Base-by-base conservation (phyloP, 192 early-diverging fungal species). In the Linnemannia elongata region DNA sequence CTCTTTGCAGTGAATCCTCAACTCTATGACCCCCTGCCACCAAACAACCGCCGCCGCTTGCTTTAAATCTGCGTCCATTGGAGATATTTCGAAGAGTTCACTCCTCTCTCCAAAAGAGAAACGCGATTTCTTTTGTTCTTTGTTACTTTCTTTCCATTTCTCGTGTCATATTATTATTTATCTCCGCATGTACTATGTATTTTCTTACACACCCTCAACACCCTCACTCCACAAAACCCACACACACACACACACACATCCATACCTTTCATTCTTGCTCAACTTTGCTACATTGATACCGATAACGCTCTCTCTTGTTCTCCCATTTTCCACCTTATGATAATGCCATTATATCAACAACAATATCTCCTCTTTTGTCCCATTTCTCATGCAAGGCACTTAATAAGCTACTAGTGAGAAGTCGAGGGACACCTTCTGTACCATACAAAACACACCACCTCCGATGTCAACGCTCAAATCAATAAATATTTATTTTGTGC, bases 1-100 rank as follows among this genome's bases (percentile, higher is more conserved):
- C 33, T 54, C 42, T 73, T 63, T 45, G 1, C 55, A 81, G 84
- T 87, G 78, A 87, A 87, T 71, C 79, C 74, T 39, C 84, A 87
- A 30, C 74, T 85, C 24, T 85, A 80, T 52, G 78, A 80, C 15
- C 78, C 22, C 22, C 12, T 87, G 15, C 84, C 78, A 30, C 78
- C 78, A 7, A 68, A 83, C 13, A 85, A 87, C 70, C 74, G 78
- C 18, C 84, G 84, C 18, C 84, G 39, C 27, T 22, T 87, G 24
- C 69, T 87, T 30, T 87, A 80, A 80, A 47, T 17, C 27, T 4
- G 60, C n/a, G 27, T 13, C 60, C 60, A n/a, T 30, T 30, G 24
- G 60, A 45, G 17, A 22, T 27, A 52, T 49, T 49, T 49, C 18
- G 47, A 49, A 18, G 47, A 49, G 47, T 49, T 49, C 47, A 0